A percentile compares a stretch with the other conserved stretches of the same genome.
Evolutionary conservation across 495 filamentous ascomycete genomes (phyloP).

Genomic region (Tuber indicum): DNA sequence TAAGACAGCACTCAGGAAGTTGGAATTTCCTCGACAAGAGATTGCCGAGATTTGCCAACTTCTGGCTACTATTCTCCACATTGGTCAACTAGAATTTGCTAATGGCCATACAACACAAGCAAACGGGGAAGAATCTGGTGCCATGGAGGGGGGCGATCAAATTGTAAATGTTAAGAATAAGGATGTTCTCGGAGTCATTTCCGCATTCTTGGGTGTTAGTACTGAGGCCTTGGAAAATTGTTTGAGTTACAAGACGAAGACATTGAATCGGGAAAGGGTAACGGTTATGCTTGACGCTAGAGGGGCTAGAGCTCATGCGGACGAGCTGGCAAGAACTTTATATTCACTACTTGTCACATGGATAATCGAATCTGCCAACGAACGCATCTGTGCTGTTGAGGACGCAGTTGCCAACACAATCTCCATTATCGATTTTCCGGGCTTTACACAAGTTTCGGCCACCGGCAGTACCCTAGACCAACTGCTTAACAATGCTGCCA

Average conservation of each 20-base stretch:
- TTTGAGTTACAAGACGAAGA: constrained; percentile 91
- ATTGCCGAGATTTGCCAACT: constrained; percentile 97
- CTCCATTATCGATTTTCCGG: constrained; percentile 92
- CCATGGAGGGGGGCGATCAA: constrained; percentile 84
- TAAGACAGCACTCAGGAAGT: constrained; percentile 86
- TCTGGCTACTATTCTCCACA: constrained; percentile 82
- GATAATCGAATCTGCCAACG: constrained; percentile 86
- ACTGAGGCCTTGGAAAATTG: constrained; percentile 74
- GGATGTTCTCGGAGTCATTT: constrained; percentile 75
- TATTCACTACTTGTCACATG: constrained; percentile 95
- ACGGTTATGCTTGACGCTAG: constrained; percentile 94
- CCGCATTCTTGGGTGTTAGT: constrained; percentile 82
- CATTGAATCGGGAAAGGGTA: constrained; percentile 85
- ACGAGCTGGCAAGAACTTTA: constrained; percentile 84
- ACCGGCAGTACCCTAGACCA: constrained; percentile 86
- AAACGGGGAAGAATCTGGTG: constrained; percentile 82
- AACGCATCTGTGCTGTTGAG: constrained; percentile 78
- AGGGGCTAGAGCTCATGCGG: constrained; percentile 82
- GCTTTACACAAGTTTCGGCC: constrained; percentile 73
- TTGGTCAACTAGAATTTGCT: constrained; percentile 89
- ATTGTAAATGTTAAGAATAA: constrained; percentile 87
- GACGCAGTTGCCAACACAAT: constrained; percentile 87
- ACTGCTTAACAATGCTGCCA: constrained; percentile 87
- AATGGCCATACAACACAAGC: constrained; percentile 70
- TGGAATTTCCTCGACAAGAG: constrained; percentile 86